Evolutionary conservation across 176 grass and related monocot genomes (phyloP), one percentile per base, ranked within the genome.

Genomic region (Puya raimondii): DNA sequence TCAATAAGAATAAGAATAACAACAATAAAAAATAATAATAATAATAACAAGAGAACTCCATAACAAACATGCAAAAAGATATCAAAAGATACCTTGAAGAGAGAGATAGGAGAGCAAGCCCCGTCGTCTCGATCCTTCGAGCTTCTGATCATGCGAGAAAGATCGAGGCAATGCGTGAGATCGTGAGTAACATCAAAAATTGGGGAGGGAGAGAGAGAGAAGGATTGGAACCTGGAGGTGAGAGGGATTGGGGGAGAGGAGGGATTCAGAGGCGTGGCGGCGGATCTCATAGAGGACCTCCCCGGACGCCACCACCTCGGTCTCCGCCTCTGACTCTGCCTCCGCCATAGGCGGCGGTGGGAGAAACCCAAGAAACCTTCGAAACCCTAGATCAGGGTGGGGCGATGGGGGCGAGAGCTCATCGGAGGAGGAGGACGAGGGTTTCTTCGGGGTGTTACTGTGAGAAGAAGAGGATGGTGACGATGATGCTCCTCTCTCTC

Each of bases 71-170:
- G 26, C 23, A 53, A 49, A 29, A 69, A 15, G n/a, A 15, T 6
- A 51, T 59, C 18, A 29, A 2, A 74, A 18, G n/a, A 64, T 77
- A 90, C 89, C 79, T 85, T 80, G 74, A 54, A 97, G 69, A 10
- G 89, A 90, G 68, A 92, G 84, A 59, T 90, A 92, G 16, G 93
- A 92, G 66, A 97, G 67, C 23, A 90, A 69, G 8, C 85, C 77
- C 9, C 79, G 71, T 57, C 59, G 73, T 11, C 64, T 71, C 61
- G 69, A 77, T 65, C 70, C 72, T 64, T n/a, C 51, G 23, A 66
- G 26, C 8, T 51, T 79, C 83, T 85, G 72, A 72, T 80, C 53
- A n/a, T 49, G 26, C 22, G 33, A 4, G 33, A 42, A 5, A 42
- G 33, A 42, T 1, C 21, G 2, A 64, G 59, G 0, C 53, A 80